phyloP scores from a whole-genome alignment of 78 protist species.

The Dictyostelium purpureum region DNA sequence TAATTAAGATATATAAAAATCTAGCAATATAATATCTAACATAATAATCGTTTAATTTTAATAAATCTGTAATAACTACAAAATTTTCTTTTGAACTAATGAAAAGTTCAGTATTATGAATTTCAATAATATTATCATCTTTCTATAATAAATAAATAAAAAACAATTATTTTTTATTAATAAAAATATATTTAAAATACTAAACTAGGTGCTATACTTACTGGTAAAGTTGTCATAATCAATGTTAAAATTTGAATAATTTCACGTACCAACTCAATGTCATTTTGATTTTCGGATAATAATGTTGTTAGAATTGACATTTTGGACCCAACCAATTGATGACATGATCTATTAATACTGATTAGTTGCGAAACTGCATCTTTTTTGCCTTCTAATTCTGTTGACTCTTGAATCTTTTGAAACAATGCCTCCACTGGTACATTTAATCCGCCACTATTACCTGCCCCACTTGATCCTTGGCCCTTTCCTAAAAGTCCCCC shows the following conservation, averaged over 20 bases:
- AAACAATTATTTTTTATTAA: too few relatives aligned
- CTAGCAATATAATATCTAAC: slow-evolving; percentile 41
- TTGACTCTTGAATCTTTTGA: background rate
- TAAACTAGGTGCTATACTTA: background rate
- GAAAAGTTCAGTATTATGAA: slow-evolving; percentile 74
- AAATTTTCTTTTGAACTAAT: slow-evolving; percentile 38
- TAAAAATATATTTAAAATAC: background rate
- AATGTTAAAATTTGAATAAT: slow-evolving; percentile 30
- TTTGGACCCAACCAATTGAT: slow-evolving; percentile 60
- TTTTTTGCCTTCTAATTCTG: background rate
- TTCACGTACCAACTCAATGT: slow-evolving; percentile 49
- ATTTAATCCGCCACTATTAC: background rate
- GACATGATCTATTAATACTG: background rate
- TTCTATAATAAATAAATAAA: slow-evolving; percentile 33
- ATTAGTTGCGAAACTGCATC: slow-evolving; percentile 13
- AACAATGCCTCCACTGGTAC: slow-evolving; percentile 30
- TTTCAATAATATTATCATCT: slow-evolving; percentile 77
- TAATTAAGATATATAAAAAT: slow-evolving; percentile 25
- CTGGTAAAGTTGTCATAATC: slow-evolving; percentile 40
- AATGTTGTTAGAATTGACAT: slow-evolving; percentile 32
- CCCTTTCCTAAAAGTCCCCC: slow-evolving; percentile 40
- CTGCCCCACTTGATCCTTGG: background rate
- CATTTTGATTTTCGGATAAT: background rate
- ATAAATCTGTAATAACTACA: slow-evolving; percentile 6
- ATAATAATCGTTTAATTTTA: slow-evolving; percentile 31